Evolutionary conservation across 2,329 filamentous ascomycete species (phyloP), one percentile per base, ranked within the genome.

Genomic region (Talaromyces atroroseus): DNA sequence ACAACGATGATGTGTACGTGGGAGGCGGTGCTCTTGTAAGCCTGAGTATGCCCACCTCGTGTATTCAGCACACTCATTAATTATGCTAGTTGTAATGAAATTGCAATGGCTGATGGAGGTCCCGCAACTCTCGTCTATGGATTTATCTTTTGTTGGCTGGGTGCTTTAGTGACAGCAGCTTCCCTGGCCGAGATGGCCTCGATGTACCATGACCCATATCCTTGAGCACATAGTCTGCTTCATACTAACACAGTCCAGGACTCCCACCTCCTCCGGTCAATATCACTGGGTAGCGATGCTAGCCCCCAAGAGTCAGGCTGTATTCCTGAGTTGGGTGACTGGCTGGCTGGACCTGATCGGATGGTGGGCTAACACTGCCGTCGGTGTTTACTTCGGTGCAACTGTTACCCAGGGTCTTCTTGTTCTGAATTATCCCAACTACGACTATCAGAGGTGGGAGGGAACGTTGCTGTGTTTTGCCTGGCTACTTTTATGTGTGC

Each of bases 391-490:
- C 49, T 59, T 74, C 14, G 64, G 62, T 32, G 71, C 65, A 8
- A 67, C 66, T 1, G 58, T 71, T 50, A 64, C 74, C 24, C 73
- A 75, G 57, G 72, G 70, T 5, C 64, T 74, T 5, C 57, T 71
- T 7, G 57, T 67, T 0, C 64, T 80, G 11, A 76, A 70, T 29
- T 60, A 74, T 20, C 59, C 61, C 2, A 58, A 56, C 18, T 78
- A 79, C 56, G 47, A 66, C 0, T 61, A 67, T 0, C 59, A 77
- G 49, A 64, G 69, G 24, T 82, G 77, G 77, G 80, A 82, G 50
- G 76, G 71, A 1, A 80, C 78, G 0, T 66, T 82, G 0, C 63
- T 82, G 0, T 72, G 73, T 52, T 79, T 76, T 63, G 76, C 74
- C 0, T 64, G 79, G 16, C 68, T 74, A 2, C 14, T 69, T 1